A percentile compares a stretch with the other conserved stretches of the same genome.
Conservation (phyloP, 2,329 filamentous ascomycete species). For the Fusarium sp. region DNA sequence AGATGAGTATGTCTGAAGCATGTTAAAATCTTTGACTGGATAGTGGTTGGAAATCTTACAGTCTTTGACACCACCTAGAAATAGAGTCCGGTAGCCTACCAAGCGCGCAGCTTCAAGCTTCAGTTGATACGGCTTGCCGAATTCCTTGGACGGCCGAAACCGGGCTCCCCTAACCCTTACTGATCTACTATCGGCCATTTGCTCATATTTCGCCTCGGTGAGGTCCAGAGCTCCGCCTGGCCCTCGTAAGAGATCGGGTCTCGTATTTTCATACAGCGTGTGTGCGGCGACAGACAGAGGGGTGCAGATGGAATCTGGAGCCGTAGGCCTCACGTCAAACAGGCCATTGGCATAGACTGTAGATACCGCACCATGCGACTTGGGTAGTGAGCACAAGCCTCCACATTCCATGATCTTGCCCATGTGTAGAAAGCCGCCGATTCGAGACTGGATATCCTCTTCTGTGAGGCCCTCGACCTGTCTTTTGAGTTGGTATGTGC, state of each 20-base stretch:
- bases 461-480: neutral
- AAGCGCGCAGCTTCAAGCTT: conserved; percentile 40
- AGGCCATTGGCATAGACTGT: conserved; percentile 54
- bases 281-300: conserved; percentile 64
- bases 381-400: conserved; percentile 60
- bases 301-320: conserved; percentile 56
- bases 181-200: conserved; percentile 17
- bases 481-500: conserved; percentile 15
- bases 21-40: neutral
- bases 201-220: conserved; percentile 43
- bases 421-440: conserved; percentile 61
- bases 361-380: conserved; percentile 55
- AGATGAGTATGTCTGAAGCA: conserved; percentile 27
- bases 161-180: conserved; percentile 31
- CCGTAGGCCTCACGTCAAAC: conserved; percentile 61
- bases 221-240: conserved; percentile 63
- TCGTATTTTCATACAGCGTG: conserved; percentile 65
- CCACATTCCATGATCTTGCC: conserved; percentile 68
- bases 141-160: conserved; percentile 13
- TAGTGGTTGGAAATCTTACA: conserved; percentile 1
- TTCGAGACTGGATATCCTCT: neutral
- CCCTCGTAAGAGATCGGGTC: conserved; percentile 62
- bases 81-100: conserved; percentile 38
- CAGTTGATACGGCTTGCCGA: conserved; percentile 31
- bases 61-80: conserved; percentile 39